Percentiles rank a stretch among this genome's conserved stretches.
Conservation (phyloP, 2,329 filamentous ascomycete genomes). For the Aspergillus ibericus region DNA sequence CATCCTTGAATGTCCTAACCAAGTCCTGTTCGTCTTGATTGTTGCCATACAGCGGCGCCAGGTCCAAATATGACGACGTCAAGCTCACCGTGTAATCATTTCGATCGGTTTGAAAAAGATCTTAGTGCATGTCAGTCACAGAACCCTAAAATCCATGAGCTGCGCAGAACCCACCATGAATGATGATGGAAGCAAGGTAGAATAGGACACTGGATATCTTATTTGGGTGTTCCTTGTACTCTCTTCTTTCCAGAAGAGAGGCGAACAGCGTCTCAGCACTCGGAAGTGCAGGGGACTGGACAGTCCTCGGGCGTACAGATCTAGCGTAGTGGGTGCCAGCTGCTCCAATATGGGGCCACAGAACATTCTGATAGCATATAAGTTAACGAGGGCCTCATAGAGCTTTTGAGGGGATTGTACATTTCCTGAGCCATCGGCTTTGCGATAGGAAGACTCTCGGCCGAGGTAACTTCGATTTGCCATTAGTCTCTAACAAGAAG, state of each 20-base stretch:
- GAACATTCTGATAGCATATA: conserved; percentile 54
- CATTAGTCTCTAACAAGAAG: conserved; percentile 21
- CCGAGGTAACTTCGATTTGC: conserved; percentile 38
- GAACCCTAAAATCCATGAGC: neutral
- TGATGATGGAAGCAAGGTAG: conserved; percentile 70
- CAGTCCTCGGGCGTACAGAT: conserved; percentile 59
- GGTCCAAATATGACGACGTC: conserved; percentile 73
- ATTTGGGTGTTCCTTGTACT: conserved; percentile 66
- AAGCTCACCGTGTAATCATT: conserved; percentile 63
- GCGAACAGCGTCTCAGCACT: conserved; percentile 69
- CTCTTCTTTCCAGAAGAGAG: conserved; percentile 62
- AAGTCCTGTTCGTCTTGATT: conserved; percentile 62
- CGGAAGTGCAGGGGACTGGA: conserved; percentile 61
- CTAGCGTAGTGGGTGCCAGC: conserved; percentile 69
- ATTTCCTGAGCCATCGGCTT: conserved; percentile 45
- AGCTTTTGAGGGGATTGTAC: conserved; percentile 25
- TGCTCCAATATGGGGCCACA: conserved; percentile 63
- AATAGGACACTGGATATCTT: conserved; percentile 74
- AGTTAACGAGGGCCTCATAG: conserved; percentile 3
- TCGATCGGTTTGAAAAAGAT: conserved; percentile 66
- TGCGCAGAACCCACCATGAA: conserved; percentile 44
- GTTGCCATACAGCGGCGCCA: conserved; percentile 71
- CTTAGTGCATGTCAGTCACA: conserved; percentile 38
- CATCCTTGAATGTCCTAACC: conserved; percentile 64
- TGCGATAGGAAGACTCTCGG: conserved; percentile 32